Evolutionary conservation across 2,329 filamentous ascomycete species (phyloP), one percentile per base, ranked within the genome.

Genomic region (Tolypocladium pustulatum): DNA sequence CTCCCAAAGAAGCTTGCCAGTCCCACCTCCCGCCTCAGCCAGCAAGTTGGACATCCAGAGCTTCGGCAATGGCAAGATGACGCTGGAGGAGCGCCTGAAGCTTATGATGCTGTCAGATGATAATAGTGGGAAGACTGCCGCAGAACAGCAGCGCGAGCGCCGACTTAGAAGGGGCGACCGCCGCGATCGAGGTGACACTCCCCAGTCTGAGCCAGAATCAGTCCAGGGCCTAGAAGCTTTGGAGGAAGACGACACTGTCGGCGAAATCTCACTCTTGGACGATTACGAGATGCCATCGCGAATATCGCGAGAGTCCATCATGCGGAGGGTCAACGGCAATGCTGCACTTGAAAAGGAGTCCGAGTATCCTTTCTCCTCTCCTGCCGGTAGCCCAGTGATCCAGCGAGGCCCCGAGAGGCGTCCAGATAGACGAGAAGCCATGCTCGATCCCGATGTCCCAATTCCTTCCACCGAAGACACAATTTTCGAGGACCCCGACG

Each of bases 221-320:
- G 67, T 59, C 51, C 65, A 61, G 30, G 66, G 64, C 34, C 62
- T 62, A 53, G 74, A 78, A 32, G 70, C 69, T 12, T 75, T 78
- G 15, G 83, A 85, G 63, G 81, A 79, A 49, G 83, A 86, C 25
- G 82, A 86, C 58, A 79, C 80, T 2, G 68, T 85, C 51, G 84
- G 82, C 53, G 84, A 88, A 58, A 71, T 87, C 65, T 81, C 81
- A 57, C 74, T 80, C 13, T 72, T 86, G 59, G 78, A 81, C 61
- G 82, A 86, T 59, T 88, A 87, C 65, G 80, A 88, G 63, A 75
- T 88, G 17, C 90, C 86, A 22, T 81, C 89, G 13, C 88, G 88
- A 58, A 96, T 97, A 68, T 97, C 93, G 10, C 85, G 93, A 41
- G 94, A 97, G 70, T 96, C 92, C 0, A 97, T 97, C 65, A 78